Evolutionary conservation across 805 yeast species (phyloP).

Genomic region (Saccharomyces jurei): DNA sequence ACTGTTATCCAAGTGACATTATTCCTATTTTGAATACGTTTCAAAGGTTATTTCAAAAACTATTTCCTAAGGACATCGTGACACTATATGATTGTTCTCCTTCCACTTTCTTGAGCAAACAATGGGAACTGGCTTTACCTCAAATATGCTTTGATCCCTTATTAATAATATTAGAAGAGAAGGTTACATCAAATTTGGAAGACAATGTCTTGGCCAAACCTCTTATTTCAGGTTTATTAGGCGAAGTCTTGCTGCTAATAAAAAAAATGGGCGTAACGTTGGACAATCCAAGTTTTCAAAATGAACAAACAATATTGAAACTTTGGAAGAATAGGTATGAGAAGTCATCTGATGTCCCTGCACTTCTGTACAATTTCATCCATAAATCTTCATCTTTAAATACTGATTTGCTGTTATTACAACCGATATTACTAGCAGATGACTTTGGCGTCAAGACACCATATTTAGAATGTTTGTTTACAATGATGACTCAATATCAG

Average conservation of each 20-base stretch:
- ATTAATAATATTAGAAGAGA: constrained; percentile 61
- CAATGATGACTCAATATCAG: constrained; percentile 57
- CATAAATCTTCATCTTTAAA: constrained; percentile 41
- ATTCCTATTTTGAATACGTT: constrained; percentile 10
- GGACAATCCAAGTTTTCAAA: constrained; percentile 53
- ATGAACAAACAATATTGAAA: constrained; percentile 47
- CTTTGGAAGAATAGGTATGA: constrained; percentile 40
- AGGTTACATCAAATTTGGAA: constrained; percentile 45
- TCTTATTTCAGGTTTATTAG: constrained; percentile 63
- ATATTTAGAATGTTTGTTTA: constrained; percentile 77
- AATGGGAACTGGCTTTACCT: constrained; percentile 78
- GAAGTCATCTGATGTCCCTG: constrained; percentile 40
- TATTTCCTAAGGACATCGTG: constrained; percentile 29
- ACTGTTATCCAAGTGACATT: constrained; percentile 10
- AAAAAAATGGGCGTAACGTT: constrained; percentile 67
- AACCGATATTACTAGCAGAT: constrained; percentile 82
- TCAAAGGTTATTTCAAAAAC: constrained; percentile 13
- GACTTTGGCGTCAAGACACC: constrained; percentile 81
- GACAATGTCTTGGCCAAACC: constrained; percentile 74
- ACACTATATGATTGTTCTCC: constrained; percentile 23
- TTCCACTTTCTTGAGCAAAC: constrained; percentile 53
- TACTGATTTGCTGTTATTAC: constrained; percentile 65
- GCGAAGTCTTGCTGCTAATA: constrained; percentile 62
- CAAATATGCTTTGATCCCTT: constrained; percentile 71
- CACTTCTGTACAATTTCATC: constrained; percentile 55